Evolutionary conservation across 352 stramenopile species (phyloP).

Genomic region (Thalassiosira hispida): DNA sequence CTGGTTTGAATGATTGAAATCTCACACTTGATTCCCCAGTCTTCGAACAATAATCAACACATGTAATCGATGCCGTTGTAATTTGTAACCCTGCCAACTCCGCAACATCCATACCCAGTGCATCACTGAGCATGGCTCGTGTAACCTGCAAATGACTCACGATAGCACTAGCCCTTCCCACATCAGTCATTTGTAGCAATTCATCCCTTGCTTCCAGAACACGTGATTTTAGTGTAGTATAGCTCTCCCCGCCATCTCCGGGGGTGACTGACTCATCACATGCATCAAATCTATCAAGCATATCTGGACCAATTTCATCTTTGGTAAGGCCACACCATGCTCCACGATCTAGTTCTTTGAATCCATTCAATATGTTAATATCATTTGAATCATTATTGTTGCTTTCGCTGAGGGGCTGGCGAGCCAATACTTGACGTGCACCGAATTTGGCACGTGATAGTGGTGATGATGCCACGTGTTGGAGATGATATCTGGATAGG

Average conservation of each 20-base stretch:
- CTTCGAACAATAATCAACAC: slow-evolving; percentile 75
- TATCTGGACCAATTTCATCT: slow-evolving; percentile 78
- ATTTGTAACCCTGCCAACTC: slow-evolving; percentile 74
- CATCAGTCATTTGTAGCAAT: slow-evolving; percentile 61
- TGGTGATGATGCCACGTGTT: slow-evolving; percentile 73
- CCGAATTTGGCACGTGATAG: slow-evolving; percentile 74
- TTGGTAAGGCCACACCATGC: slow-evolving; percentile 61
- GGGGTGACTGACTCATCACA: slow-evolving; percentile 82
- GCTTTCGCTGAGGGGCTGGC: slow-evolving; percentile 29
- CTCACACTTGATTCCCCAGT: slow-evolving; percentile 65
- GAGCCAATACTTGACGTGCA: slow-evolving; percentile 58
- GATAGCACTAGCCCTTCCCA: slow-evolving; percentile 65
- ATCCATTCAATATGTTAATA: slow-evolving; percentile 68
- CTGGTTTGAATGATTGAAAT: slow-evolving; percentile 82
- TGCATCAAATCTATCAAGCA: slow-evolving; percentile 75
- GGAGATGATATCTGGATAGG: slow-evolving; percentile 68
- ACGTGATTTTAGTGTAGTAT: slow-evolving; percentile 71
- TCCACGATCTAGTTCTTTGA: slow-evolving; percentile 78
- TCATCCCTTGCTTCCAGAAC: slow-evolving; percentile 71
- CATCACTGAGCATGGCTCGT: slow-evolving; percentile 76
- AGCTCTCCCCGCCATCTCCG: slow-evolving; percentile 77
- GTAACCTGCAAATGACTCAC: slow-evolving; percentile 85
- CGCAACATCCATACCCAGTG: slow-evolving; percentile 68
- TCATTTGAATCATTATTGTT: slow-evolving; percentile 35
- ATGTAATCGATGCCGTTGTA: slow-evolving; percentile 79